Evolutionary conservation across 345 rosid genomes (phyloP).

Genomic region (Gossypium bickii): DNA sequence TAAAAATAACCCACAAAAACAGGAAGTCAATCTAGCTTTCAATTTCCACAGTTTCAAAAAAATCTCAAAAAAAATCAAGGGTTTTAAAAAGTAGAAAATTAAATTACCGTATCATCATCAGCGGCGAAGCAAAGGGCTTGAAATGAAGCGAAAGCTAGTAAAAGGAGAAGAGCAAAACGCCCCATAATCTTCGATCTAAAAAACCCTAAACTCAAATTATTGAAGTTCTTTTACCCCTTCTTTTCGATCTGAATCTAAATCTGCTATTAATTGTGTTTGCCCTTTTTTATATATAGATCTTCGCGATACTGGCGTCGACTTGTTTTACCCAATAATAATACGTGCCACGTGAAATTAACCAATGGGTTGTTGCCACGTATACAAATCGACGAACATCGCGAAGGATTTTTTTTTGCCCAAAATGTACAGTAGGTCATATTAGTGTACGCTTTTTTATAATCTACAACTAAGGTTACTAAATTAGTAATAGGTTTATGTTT

Average conservation of each 20-base stretch:
- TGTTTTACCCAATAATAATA: constrained; percentile 34
- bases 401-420: neutral
- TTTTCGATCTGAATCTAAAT: constrained; percentile 15
- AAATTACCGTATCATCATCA: constrained; percentile 51
- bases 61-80: neutral
- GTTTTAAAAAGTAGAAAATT: neutral
- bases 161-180: constrained; percentile 37
- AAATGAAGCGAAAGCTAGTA: constrained; percentile 43
- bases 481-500: too few relatives aligned
- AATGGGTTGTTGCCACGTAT: constrained; percentile 25
- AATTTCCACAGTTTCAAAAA: neutral
- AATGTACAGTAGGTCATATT: too few relatives aligned
- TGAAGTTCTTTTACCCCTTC: too few relatives aligned
- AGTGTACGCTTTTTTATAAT: too few relatives aligned
- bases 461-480: too few relatives aligned
- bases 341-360: constrained; percentile 28
- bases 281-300: constrained; percentile 22
- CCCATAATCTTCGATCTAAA: constrained; percentile 26
- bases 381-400: neutral
- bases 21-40: neutral
- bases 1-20: constrained; percentile 16
- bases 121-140: constrained; percentile 46
- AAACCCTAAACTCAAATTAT: constrained; percentile 8
- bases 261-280: neutral
- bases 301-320: constrained; percentile 11